phyloP scores from a whole-genome alignment of 2,329 filamentous ascomycete species.

The Ascocoryne sarcoides region DNA sequence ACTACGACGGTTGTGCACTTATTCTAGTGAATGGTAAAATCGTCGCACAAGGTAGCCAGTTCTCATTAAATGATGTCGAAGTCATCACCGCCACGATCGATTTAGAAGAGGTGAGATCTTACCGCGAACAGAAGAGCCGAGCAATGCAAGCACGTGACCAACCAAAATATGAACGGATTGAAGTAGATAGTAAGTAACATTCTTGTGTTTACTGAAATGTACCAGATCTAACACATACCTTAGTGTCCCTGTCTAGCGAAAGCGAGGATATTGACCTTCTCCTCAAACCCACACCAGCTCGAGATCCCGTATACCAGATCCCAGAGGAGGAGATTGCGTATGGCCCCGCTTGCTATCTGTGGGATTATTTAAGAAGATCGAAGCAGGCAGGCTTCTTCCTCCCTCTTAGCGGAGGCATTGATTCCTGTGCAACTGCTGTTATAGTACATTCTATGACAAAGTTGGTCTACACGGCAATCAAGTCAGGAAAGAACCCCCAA shows the following conservation, averaged over 20 bases:
- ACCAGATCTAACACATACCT: not conserved
- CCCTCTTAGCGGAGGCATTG: constrained; percentile 51
- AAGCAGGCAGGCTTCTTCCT: constrained; percentile 44
- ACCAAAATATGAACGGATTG: constrained; percentile 33
- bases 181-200: constrained; percentile 30
- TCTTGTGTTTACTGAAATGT: not conserved
- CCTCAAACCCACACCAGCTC: constrained; percentile 34
- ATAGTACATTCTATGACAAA: constrained; percentile 37
- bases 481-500: constrained; percentile 38
- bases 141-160: constrained; percentile 17
- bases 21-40: constrained; percentile 46
- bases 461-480: constrained; percentile 44
- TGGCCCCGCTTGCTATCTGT: constrained; percentile 57
- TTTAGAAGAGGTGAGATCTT: constrained; percentile 60
- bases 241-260: constrained; percentile 30
- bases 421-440: constrained; percentile 46
- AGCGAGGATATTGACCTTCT: constrained; percentile 36
- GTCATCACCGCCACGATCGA: constrained; percentile 59
- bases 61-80: constrained; percentile 47
- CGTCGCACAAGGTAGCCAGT: constrained; percentile 47
- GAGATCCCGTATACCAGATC: constrained; percentile 43
- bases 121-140: constrained; percentile 30
- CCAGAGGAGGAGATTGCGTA: constrained; percentile 61
- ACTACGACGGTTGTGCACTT: constrained; percentile 51
- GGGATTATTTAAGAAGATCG: constrained; percentile 49